phyloP scores from a whole-genome alignment of 352 stramenopile genomes.

The Thraustotheca clavata region DNA sequence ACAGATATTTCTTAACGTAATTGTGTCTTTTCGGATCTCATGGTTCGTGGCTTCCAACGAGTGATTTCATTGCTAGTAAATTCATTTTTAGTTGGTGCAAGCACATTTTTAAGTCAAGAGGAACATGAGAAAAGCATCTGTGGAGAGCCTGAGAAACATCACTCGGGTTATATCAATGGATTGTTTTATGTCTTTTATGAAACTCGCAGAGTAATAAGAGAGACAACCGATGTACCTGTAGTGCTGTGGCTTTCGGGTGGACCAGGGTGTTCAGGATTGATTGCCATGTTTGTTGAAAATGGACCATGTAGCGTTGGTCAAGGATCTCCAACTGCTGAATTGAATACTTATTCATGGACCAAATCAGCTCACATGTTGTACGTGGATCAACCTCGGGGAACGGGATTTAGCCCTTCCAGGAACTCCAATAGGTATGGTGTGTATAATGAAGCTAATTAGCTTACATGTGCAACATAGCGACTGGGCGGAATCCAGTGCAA shows the following conservation, averaged over 20 bases:
- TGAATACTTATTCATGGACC: slow-evolving; percentile 94
- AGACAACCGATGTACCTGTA: slow-evolving; percentile 48
- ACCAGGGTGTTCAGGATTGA: slow-evolving; percentile 90
- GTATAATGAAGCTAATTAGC: not conserved
- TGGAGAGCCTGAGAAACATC: slow-evolving; percentile 43
- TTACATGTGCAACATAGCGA: not conserved
- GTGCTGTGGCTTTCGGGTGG: slow-evolving; percentile 96
- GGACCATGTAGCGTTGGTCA: slow-evolving; percentile 89
- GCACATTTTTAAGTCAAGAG: not conserved
- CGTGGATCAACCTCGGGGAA: slow-evolving; percentile 90
- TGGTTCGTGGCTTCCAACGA: too few species aligned
- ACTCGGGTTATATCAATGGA: slow-evolving; percentile 50
- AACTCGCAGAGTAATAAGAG: slow-evolving; percentile 21
- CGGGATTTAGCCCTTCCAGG: slow-evolving; percentile 41
- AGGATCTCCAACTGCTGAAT: slow-evolving; percentile 29
- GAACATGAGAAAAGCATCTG: slow-evolving; percentile 32
- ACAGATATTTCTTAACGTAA: too few species aligned
- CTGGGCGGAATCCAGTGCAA: slow-evolving; percentile 47
- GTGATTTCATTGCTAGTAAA: too few species aligned
- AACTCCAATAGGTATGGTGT: not conserved
- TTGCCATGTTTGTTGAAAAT: slow-evolving; percentile 94
- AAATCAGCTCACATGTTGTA: slow-evolving; percentile 93
- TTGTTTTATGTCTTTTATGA: slow-evolving; percentile 76
- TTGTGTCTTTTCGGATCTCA: too few species aligned
- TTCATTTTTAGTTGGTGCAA: not conserved